Evolutionary conservation across 2,329 filamentous ascomycete species (phyloP).

Genomic region (Fusarium chlamydosporum): DNA sequence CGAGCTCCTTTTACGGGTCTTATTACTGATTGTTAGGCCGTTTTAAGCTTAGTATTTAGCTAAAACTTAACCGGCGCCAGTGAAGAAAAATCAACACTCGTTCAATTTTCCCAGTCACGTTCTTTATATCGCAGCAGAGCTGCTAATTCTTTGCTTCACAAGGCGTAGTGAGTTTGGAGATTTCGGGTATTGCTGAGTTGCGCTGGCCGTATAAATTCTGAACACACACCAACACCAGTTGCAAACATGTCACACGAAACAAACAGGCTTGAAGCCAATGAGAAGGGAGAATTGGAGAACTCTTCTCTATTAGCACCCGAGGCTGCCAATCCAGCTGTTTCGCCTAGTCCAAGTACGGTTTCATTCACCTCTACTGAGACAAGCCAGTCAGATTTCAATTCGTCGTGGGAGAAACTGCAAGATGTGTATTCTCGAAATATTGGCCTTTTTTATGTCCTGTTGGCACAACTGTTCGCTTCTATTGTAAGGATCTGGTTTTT

Average conservation of each 20-base stretch:
- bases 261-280: slow-evolving; percentile 6
- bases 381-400: too few species aligned
- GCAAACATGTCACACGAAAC: slow-evolving; percentile 28
- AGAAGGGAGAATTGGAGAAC: background rate
- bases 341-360: background rate
- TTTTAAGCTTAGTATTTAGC: slow-evolving; percentile 20
- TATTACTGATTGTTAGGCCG: background rate
- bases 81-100: background rate
- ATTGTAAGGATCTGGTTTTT: slow-evolving; percentile 50
- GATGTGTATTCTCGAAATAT: slow-evolving; percentile 64
- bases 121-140: background rate
- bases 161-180: background rate
- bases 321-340: background rate
- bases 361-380: background rate
- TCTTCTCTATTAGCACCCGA: background rate
- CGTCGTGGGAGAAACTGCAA: slow-evolving; percentile 24
- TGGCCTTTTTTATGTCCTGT: slow-evolving; percentile 58
- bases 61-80: background rate
- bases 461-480: slow-evolving; percentile 59
- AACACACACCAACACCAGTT: fast-evolving
- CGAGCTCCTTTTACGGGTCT: slow-evolving; percentile 4
- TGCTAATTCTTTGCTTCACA: background rate
- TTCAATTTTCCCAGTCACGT: slow-evolving; percentile 1
- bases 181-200: fast-evolving
- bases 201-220: background rate